phyloP scores from a whole-genome alignment of 371 early-diverging fungal genomes.

The Mucor saturninus region DNA sequence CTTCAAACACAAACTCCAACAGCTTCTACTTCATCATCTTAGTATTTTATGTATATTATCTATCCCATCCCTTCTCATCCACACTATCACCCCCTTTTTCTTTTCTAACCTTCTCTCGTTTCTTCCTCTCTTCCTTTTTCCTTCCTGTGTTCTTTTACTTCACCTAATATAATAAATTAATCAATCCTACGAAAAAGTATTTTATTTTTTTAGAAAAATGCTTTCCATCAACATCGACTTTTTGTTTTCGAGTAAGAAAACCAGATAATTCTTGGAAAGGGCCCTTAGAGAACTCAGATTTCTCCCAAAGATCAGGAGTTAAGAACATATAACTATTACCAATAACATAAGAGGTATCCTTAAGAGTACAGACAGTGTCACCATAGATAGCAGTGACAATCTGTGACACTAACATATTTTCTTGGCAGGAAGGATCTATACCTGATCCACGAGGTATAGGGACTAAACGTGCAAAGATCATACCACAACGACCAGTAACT shows the following conservation, averaged over 20 bases:
- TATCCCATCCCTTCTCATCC: neutral
- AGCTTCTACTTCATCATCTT: conserved; percentile 6
- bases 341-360: conserved; percentile 98
- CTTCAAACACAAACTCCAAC: conserved; percentile 26
- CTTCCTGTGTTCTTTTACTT: neutral
- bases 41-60: conserved; percentile 8
- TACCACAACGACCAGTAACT: too few species aligned
- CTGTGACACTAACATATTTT: too few species aligned
- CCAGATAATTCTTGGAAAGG: conserved; percentile 95
- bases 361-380: conserved; percentile 91
- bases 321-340: conserved; percentile 96
- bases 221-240: conserved; percentile 27
- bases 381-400: conserved; percentile 87
- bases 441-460: too few species aligned
- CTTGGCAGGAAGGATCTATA: too few species aligned
- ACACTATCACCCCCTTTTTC: neutral
- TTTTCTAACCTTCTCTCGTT: neutral
- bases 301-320: conserved; percentile 96
- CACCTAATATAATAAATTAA: conserved; percentile 3
- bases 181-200: neutral
- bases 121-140: neutral
- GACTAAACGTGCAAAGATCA: too few species aligned
- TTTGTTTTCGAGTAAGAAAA: conserved; percentile 73
- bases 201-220: conserved; percentile 1
- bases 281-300: conserved; percentile 84